These are phyloP conservation scores for Moniliella sp. DNA, from an alignment of 1,284 basidiomycete genomes.

Conservation along the genomic window DNA sequence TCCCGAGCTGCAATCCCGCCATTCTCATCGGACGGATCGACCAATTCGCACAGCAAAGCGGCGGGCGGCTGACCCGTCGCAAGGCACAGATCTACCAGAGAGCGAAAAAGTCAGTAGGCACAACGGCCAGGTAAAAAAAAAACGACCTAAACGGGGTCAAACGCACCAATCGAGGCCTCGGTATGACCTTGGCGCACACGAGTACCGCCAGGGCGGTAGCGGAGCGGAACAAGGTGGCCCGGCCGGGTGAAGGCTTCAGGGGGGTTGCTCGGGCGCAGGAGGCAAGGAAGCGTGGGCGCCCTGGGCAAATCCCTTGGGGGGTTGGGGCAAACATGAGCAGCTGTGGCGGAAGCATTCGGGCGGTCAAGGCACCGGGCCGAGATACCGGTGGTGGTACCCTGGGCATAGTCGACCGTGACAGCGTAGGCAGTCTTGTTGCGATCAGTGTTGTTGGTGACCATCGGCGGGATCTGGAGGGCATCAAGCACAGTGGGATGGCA, in stretches of 20 bases:
- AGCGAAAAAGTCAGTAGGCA: background rate
- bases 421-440: constrained; percentile 84
- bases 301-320: background rate
- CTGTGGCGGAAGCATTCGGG: constrained; percentile 48
- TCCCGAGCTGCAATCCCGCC: constrained; percentile 91
- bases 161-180: constrained; percentile 54
- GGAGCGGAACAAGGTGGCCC: constrained; percentile 80
- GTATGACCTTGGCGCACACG: constrained; percentile 74
- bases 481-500: constrained; percentile 50
- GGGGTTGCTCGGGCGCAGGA: constrained; percentile 3
- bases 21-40: constrained; percentile 62
- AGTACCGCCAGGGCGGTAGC: constrained; percentile 65
- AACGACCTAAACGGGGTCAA: background rate
- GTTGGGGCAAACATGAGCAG: background rate
- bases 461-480: constrained; percentile 71
- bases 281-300: too few relatives aligned
- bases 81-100: constrained; percentile 50
- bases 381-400: constrained; percentile 87
- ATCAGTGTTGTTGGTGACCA: constrained; percentile 75
- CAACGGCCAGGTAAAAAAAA: background rate
- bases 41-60: constrained; percentile 79
- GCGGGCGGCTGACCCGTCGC: constrained; percentile 55
- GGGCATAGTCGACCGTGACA: constrained; percentile 76
- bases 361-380: constrained; percentile 76
- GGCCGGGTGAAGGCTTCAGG: constrained; percentile 65